These are phyloP conservation scores for Hypomontagnella monticulosa DNA, from an alignment of 495 filamentous ascomycete species.

Conservation along the genomic window DNA sequence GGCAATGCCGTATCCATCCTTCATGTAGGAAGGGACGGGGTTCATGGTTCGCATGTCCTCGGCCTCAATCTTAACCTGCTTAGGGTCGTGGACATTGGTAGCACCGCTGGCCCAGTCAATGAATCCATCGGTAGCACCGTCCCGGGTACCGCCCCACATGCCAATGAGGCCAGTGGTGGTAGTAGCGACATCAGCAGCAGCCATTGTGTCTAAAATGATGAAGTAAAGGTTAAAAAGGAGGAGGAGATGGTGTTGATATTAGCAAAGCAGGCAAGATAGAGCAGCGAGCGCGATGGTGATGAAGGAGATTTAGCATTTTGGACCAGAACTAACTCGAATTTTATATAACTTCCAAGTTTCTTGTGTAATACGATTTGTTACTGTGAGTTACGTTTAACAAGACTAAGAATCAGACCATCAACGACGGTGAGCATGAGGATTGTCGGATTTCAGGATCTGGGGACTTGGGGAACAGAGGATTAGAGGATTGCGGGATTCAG, in stretches of 20 bases:
- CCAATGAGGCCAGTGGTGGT: conserved; percentile 44
- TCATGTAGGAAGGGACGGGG: conserved; percentile 36
- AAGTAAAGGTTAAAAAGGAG: conserved; percentile 1
- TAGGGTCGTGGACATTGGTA: conserved; percentile 41
- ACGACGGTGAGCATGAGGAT: conserved; percentile 22
- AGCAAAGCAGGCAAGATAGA: conserved; percentile 1
- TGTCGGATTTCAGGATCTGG: conserved; percentile 40
- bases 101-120: conserved; percentile 41
- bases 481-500: conserved; percentile 43
- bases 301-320: background rate
- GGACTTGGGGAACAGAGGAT: conserved; percentile 36
- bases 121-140: conserved; percentile 36
- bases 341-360: conserved; percentile 38
- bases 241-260: background rate
- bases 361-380: background rate
- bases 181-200: conserved; percentile 41
- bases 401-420: conserved; percentile 7
- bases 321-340: conserved; percentile 14
- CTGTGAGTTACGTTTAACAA: background rate
- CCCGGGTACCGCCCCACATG: conserved; percentile 46
- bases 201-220: conserved; percentile 24
- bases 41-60: conserved; percentile 41
- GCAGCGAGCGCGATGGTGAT: conserved; percentile 13
- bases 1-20: conserved; percentile 43
- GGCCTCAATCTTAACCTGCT: conserved; percentile 42